Evolutionary conservation across 2,329 filamentous ascomycete species (phyloP).

Genomic region (Alternaria triticimaculans): DNA sequence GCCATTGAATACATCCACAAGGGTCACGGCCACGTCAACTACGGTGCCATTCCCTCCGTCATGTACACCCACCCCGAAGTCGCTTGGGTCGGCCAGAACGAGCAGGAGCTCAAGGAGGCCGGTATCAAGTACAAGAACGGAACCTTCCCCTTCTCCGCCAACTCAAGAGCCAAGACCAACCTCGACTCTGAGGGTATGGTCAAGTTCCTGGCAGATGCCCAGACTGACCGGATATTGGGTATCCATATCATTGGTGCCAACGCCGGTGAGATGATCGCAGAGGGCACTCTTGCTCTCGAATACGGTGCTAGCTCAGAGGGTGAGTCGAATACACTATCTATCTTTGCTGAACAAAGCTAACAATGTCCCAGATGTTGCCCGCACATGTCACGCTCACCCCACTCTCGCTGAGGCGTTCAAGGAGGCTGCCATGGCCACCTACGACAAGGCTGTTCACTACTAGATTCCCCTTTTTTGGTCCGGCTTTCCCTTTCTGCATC

Average conservation of each 20-base stretch:
- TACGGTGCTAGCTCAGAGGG: constrained; percentile 91
- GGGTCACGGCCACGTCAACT: constrained; percentile 98
- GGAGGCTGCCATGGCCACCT: constrained; percentile 98
- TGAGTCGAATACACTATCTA: constrained; percentile 63
- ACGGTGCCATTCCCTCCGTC: constrained; percentile 94
- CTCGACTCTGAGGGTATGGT: constrained; percentile 93
- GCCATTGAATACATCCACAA: constrained; percentile 98
- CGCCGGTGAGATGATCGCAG: constrained; percentile 99
- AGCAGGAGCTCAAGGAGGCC: constrained; percentile 90
- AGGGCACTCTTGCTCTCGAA: constrained; percentile 92
- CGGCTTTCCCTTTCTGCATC: constrained; percentile 40
- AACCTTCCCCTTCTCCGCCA: constrained; percentile 96
- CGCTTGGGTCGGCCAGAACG: constrained; percentile 97
- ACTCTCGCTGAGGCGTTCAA: constrained; percentile 98
- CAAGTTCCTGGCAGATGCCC: constrained; percentile 94
- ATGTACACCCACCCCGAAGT: constrained; percentile 99
- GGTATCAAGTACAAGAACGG: constrained; percentile 92
- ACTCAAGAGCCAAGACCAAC: constrained; percentile 99
- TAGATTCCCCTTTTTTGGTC: constrained; percentile 53
- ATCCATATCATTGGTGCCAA: constrained; percentile 96
- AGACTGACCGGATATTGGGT: constrained; percentile 94
- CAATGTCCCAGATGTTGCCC: constrained; percentile 48
- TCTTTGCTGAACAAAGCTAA: constrained; percentile 20
- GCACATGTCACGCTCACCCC: constrained; percentile 96
- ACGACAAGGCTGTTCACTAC: constrained; percentile 94